phyloP scores from a whole-genome alignment of 2,329 filamentous ascomycete species.

The Fonsecaea erecta region DNA sequence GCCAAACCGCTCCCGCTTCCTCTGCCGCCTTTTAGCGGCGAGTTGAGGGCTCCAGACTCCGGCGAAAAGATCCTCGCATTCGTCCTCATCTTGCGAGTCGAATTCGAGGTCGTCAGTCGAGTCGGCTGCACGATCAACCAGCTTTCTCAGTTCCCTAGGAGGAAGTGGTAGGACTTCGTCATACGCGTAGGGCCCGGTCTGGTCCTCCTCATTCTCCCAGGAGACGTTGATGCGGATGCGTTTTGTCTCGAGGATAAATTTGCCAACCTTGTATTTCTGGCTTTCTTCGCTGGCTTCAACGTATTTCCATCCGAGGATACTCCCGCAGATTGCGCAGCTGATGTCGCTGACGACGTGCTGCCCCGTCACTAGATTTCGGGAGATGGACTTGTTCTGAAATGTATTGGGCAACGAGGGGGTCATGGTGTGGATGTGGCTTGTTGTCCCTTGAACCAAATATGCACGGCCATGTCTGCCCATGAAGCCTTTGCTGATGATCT shows the following conservation, averaged over 20 bases:
- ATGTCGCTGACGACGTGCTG: conserved; percentile 67
- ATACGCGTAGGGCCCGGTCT: conserved; percentile 11
- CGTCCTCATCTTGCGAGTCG: conserved; percentile 68
- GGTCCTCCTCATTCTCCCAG: conserved; percentile 54
- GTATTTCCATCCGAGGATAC: conserved; percentile 68
- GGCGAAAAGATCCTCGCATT: conserved; percentile 68
- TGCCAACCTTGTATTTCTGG: conserved; percentile 69
- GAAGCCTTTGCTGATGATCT: conserved; percentile 69
- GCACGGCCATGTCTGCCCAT: conserved; percentile 68
- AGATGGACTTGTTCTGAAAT: conserved; percentile 59
- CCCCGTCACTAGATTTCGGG: conserved; percentile 65
- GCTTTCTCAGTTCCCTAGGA: conserved; percentile 27
- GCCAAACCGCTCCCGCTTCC: conserved; percentile 34
- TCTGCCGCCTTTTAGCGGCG: conserved; percentile 53
- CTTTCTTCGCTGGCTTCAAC: conserved; percentile 64
- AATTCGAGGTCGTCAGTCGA: conserved; percentile 45
- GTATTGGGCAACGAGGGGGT: conserved; percentile 61
- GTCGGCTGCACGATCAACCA: conserved; percentile 17
- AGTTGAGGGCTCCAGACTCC: conserved; percentile 64
- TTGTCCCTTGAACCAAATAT: conserved; percentile 59
- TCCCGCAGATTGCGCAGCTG: conserved; percentile 60
- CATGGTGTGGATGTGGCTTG: conserved; percentile 31
- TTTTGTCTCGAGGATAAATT: conserved; percentile 68
- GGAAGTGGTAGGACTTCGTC: conserved; percentile 31
- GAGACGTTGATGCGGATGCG: conserved; percentile 55